phyloP scores from a whole-genome alignment of 208 protist genomes.

The Leishmania martiniquensis region DNA sequence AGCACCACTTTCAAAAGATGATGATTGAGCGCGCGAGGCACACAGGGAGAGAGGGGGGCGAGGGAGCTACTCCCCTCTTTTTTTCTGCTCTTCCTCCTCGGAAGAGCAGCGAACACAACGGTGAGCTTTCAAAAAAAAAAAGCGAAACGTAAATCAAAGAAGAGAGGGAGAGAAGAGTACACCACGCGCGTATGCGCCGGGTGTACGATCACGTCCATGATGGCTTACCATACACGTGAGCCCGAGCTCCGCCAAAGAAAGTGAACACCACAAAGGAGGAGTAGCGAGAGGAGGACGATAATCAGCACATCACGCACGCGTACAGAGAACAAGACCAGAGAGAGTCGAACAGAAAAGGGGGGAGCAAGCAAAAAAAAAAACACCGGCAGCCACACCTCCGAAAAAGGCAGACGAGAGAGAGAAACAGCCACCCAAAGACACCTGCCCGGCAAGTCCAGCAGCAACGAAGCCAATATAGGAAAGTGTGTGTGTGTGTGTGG shows the following conservation, averaged over 20 bases:
- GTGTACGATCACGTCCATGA: background rate
- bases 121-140: background rate
- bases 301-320: background rate
- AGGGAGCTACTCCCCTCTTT: background rate
- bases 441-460: background rate
- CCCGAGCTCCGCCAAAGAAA: background rate
- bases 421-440: background rate
- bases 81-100: background rate
- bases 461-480: background rate
- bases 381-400: background rate
- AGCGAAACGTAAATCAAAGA: background rate
- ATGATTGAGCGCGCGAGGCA: background rate
- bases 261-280: background rate
- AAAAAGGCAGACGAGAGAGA: background rate
- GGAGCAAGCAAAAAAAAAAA: background rate
- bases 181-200: constrained; percentile 2
- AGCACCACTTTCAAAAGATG: background rate
- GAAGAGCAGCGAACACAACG: background rate
- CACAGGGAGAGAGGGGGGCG: background rate
- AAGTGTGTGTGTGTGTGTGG: no score
- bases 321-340: background rate
- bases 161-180: background rate
- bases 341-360: background rate
- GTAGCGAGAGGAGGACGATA: background rate
- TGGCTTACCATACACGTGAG: background rate